phyloP scores from a whole-genome alignment of 2,329 filamentous ascomycete species.

The Trichoderma sp. region DNA sequence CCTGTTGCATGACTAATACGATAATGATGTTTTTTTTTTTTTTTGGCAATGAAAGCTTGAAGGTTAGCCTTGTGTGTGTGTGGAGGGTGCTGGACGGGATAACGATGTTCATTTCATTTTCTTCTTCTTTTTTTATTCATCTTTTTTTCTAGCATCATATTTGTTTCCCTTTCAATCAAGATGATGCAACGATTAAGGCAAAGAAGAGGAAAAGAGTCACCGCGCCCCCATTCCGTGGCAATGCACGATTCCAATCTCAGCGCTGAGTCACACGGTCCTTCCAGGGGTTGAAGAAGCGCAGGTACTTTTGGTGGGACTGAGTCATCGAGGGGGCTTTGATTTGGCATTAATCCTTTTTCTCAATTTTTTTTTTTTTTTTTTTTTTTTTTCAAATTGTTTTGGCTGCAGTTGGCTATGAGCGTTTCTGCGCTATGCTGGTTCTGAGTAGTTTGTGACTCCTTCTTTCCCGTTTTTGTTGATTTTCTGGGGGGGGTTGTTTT shows the following conservation, averaged over 20 bases:
- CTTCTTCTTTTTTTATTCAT: neutral
- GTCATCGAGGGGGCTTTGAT: no score
- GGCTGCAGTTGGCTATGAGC: neutral
- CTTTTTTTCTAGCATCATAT: neutral
- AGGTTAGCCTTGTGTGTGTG: neutral
- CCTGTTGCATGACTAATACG: neutral
- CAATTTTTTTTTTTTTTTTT: no score
- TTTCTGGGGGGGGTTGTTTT: neutral
- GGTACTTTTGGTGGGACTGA: neutral
- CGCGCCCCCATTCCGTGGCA: neutral
- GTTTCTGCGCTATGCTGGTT: neutral
- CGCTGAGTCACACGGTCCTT: conserved; percentile 3
- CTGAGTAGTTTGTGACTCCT: neutral
- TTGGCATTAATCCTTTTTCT: no score
- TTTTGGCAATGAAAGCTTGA: neutral
- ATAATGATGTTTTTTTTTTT: no score
- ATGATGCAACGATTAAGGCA: neutral
- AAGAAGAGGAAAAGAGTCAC: neutral
- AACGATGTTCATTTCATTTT: neutral
- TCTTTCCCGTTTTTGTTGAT: neutral
- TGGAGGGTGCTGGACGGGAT: neutral
- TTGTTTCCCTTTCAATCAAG: neutral
- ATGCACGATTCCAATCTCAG: neutral
- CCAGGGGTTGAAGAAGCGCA: no score
- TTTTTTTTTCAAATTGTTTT: no score